Conservation (phyloP, 164 flowering plant species). For the Brasenia schreberi region DNA sequence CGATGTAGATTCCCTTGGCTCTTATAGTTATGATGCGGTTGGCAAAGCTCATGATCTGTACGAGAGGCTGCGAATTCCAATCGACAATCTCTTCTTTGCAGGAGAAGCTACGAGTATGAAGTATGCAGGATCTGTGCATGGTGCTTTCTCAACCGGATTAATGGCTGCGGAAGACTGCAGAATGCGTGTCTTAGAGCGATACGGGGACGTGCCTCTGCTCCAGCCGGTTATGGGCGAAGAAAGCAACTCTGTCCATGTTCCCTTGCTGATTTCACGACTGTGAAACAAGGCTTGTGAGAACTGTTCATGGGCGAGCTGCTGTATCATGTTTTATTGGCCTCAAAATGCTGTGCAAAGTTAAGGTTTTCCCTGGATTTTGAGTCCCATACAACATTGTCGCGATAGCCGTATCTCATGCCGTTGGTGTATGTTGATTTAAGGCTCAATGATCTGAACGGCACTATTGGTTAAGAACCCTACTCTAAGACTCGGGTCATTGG, state of each 20-base stretch:
- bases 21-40: conserved; percentile 78
- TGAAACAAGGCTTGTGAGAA: conserved; percentile 10
- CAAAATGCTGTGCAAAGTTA: too few species aligned
- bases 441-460: too few species aligned
- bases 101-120: conserved; percentile 81
- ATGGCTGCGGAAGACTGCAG: conserved; percentile 96
- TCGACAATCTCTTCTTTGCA: conserved; percentile 90
- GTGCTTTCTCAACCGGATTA: conserved; percentile 83
- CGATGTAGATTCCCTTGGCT: conserved; percentile 67
- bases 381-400: too few species aligned
- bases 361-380: too few species aligned
- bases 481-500: too few species aligned
- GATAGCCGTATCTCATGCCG: too few species aligned
- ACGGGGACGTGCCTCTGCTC: conserved; percentile 59
- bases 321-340: too few species aligned
- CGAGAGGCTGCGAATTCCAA: conserved; percentile 73
- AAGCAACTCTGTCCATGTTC: conserved; percentile 27
- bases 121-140: conserved; percentile 89
- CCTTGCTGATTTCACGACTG: conserved; percentile 73
- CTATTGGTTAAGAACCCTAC: too few species aligned
- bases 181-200: conserved; percentile 75
- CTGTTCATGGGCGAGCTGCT: too few species aligned
- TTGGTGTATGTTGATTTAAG: too few species aligned
- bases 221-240: conserved; percentile 68
- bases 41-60: conserved; percentile 85